Evolutionary conservation across 306 rosid species (phyloP), one percentile per base, ranked within the genome.

Genomic region (Fagus sylvatica): DNA sequence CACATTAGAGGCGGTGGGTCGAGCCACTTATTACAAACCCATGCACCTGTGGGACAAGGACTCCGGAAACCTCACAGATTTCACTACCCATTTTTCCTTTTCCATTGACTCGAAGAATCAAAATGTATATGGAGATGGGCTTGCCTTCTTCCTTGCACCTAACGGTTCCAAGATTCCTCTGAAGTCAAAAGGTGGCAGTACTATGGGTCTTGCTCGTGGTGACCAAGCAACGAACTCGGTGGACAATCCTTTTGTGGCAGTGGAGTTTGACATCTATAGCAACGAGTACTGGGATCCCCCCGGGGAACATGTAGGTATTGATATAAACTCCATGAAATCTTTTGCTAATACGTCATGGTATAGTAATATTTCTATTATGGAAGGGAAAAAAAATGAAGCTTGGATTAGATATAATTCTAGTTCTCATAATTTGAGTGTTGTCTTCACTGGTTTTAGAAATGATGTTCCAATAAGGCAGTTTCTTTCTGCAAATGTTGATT

Each of bases 71-170:
- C 78, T 87, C 71, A 13, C 91, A 12, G 83, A 85, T 64, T 89
- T 89, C 76, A 74, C 57, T 11, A 81, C 93, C 17, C 79, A 79
- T 32, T 89, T 89, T 78, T 41, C 82, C 69, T 79, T 87, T 28
- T 30, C 43, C 53, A 83, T 89, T 19, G n/a, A 76, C 34, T 79
- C 93, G 7, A 36, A 69, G 0, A n/a, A 69, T 5, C 7, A 2
- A 10, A 53, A 32, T 0, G 0, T 0, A 0, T 79, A 69, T 72
- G 88, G 64, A 28, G 87, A 87, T 73, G 84, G 89, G 6, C 64
- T 87, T 62, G 75, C 86, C 12, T 90, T 90, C 71, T 81, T 88
- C 75, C 48, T 90, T 64, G 82, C 90, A 10, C 87, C 86, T 17
- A 39, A 1, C 2, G 75, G 41, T 69, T 75, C 84, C 7, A 76